Evolutionary conservation across 2,329 filamentous ascomycete species (phyloP), one percentile per base, ranked within the genome.

Genomic region (Akanthomyces uredinophilus): DNA sequence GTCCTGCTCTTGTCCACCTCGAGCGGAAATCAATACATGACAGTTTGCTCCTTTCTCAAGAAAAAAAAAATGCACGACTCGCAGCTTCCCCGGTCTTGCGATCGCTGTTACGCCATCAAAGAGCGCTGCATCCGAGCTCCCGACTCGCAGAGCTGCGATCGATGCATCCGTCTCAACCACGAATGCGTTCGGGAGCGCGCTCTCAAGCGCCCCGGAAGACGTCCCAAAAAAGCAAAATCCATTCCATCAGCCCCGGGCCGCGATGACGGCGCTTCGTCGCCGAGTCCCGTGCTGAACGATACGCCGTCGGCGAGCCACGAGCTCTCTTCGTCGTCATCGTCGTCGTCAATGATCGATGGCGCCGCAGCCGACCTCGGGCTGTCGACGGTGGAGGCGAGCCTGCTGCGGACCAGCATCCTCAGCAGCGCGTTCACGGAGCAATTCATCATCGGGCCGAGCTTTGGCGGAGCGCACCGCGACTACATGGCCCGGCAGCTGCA

Each of bases 91-190:
- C 43, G 60, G 11, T 62, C 60, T 18, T 71, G 70, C 47, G 69
- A 71, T 43, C 68, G 67, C 14, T 71, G 69, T 52, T 65, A 71
- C 49, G 46, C 65, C 47, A 37, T 68, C 50, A 71, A 71, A 46
- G 68, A 70, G 52, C 63, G 69, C 4, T 71, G 69, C 41, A 51
- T 65, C 32, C 66, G 69, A 64, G 35, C 24, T 5, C 39, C 63
- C 20, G 56, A 52, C 32, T 47, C 39, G 10, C 37, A 29, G 7
- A 44, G 59, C 7, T 71, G 69, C 29, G 62, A 67, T 14, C 65
- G 69, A 10, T 71, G 69, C 52, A 16, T 44, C 11, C 66, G 69
- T 14, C 55, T 70, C 11, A 60, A 61, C 13, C 66, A 65, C 22
- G 51, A 44, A 32, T 70, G 69, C 61, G 44, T 60, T 18, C 65